Evolutionary conservation across 441 rosid species (phyloP).

Genomic region (Arabidopsis hybrid): DNA sequence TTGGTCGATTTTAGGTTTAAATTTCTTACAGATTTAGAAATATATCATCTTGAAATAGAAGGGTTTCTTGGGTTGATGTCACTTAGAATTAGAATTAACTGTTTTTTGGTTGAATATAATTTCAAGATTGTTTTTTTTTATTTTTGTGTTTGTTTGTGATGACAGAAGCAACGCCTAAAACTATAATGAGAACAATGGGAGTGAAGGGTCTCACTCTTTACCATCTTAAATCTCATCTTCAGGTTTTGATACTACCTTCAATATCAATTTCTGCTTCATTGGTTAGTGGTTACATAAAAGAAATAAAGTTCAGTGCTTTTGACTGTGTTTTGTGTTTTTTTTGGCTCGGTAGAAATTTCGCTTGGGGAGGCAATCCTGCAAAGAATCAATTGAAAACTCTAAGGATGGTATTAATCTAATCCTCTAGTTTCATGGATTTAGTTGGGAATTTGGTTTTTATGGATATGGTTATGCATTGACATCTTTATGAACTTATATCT

Average conservation of each 20-base stretch:
- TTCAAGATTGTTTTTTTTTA: no score
- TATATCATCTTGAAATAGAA: neutral
- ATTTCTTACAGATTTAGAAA: neutral
- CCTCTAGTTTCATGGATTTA: no score
- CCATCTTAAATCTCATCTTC: constrained; percentile 95
- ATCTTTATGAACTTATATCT: constrained; percentile 32
- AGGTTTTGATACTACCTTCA: constrained; percentile 53
- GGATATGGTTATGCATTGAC: neutral
- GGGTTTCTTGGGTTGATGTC: neutral
- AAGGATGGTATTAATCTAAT: constrained; percentile 75
- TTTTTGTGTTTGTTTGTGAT: neutral
- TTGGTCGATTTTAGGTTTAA: neutral
- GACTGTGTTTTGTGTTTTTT: neutral
- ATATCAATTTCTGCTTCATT: neutral
- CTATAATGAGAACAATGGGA: constrained; percentile 95
- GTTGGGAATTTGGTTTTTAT: neutral
- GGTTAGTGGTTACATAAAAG: no score
- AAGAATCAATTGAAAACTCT: constrained; percentile 77
- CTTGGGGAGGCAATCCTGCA: constrained; percentile 81
- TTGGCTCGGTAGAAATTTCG: constrained; percentile 73
- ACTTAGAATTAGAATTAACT: no score
- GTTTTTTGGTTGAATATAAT: no score
- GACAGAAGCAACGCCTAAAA: constrained; percentile 95
- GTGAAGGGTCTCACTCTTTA: constrained; percentile 96
- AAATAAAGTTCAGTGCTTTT: neutral